Percentiles rank a stretch among this genome's conserved stretches.
Conservation (phyloP, 2,329 filamentous ascomycete genomes). For the Colletotrichum lupini region DNA sequence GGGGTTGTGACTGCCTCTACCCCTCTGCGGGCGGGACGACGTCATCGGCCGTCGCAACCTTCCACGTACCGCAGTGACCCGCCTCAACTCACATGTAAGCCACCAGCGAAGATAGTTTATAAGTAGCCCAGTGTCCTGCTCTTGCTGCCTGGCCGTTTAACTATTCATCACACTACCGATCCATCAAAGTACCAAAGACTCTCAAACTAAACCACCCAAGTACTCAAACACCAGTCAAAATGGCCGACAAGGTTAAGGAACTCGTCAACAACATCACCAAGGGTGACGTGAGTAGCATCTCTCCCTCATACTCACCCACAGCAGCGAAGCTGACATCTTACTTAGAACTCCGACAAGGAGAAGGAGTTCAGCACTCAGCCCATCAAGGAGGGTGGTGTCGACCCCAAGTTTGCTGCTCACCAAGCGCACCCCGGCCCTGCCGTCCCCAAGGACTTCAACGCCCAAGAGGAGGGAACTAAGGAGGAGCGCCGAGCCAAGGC, state of each 20-base stretch:
- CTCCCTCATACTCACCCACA: neutral
- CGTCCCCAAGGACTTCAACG: constrained; percentile 63
- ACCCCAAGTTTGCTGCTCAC: constrained; percentile 62
- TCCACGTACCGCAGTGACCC: constrained; percentile 5
- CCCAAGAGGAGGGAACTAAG: constrained; percentile 70
- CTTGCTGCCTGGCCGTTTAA: too few relatives aligned
- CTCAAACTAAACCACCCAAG: neutral
- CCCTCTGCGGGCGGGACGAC: constrained; percentile 18
- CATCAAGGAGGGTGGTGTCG: constrained; percentile 52
- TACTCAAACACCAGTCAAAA: constrained; percentile 11
- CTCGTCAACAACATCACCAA: constrained; percentile 37
- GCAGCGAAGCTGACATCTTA: constrained; percentile 8
- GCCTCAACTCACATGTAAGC: constrained; percentile 33
- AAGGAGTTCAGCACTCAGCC: constrained; percentile 59
- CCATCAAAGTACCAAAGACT: constrained; percentile 2
- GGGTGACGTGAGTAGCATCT: constrained; percentile 25
- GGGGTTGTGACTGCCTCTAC: constrained; percentile 15
- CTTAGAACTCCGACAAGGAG: constrained; percentile 44
- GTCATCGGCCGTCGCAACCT: constrained; percentile 34
- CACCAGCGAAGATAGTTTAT: constrained; percentile 20
- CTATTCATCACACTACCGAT: neutral
- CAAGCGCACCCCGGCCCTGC: constrained; percentile 69
- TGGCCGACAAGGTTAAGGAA: constrained; percentile 38
- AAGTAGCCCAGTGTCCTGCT: constrained; percentile 15
- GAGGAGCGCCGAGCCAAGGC: constrained; percentile 75